These are phyloP conservation scores for Ilex paraguariensis DNA, from an alignment of 305 asterid genomes.

Conservation along the genomic window DNA sequence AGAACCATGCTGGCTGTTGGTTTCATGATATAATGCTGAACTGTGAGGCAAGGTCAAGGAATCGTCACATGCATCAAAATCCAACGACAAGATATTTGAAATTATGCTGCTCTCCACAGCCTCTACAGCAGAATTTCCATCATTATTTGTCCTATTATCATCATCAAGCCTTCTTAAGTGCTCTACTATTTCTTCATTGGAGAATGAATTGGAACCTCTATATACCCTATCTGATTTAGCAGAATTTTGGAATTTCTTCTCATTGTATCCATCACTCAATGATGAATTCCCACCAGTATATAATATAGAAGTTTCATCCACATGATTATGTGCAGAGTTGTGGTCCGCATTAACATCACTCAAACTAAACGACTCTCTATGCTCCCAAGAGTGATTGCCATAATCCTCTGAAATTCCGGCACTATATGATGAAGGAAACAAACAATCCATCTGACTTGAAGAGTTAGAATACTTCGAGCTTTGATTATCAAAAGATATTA, in stretches of 20 bases:
- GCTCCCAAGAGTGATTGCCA: conserved; percentile 30
- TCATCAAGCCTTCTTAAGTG: conserved; percentile 81
- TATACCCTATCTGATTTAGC: conserved; percentile 82
- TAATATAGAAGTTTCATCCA: conserved; percentile 57
- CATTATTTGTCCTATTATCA: conserved; percentile 41
- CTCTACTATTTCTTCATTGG: conserved; percentile 94
- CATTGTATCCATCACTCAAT: conserved; percentile 56
- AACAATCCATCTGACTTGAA: conserved; percentile 30
- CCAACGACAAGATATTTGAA: conserved; percentile 80
- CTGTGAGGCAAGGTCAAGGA: conserved; percentile 45
- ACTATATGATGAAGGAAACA: conserved; percentile 36
- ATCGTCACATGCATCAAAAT: conserved; percentile 71
- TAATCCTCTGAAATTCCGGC: conserved; percentile 40
- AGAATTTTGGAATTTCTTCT: conserved; percentile 69
- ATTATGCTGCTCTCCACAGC: conserved; percentile 71
- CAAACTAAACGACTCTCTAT: conserved; percentile 33
- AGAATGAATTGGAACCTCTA: conserved; percentile 75
- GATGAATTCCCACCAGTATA: conserved; percentile 52
- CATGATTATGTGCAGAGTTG: conserved; percentile 45
- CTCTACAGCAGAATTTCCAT: conserved; percentile 46
- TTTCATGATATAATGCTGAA: conserved; percentile 44
- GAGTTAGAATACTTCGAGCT: conserved; percentile 36
- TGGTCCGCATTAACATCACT: conserved; percentile 37
- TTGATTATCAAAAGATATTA: conserved; percentile 29
- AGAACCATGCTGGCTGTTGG: conserved; percentile 52